Evolutionary conservation across 805 yeast species (phyloP).

Genomic region (Wickerhamomyces strasburgensis): DNA sequence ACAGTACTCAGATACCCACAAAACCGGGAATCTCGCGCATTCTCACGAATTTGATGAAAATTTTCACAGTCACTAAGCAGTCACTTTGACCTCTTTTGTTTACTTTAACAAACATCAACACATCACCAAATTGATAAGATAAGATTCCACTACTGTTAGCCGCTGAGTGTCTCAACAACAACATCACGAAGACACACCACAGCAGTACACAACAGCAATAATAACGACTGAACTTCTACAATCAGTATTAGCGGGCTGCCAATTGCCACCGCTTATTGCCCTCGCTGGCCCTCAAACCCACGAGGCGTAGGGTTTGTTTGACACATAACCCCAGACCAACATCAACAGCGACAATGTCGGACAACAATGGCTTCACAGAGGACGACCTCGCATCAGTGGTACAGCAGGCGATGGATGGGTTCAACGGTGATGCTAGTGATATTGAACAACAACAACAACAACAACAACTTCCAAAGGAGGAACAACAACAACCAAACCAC

Average conservation of each 20-base stretch:
- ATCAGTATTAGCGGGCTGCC: neutral
- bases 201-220: neutral
- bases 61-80: slow-evolving; percentile 31
- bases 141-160: neutral
- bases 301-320: slow-evolving; percentile 1
- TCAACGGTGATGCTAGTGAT: slow-evolving; percentile 9
- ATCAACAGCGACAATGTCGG: slow-evolving; percentile 3
- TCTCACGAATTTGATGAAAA: slow-evolving; percentile 11
- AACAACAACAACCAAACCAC: slow-evolving; percentile 1
- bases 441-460: slow-evolving; percentile 5
- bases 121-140: slow-evolving; percentile 12
- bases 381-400: slow-evolving; percentile 35
- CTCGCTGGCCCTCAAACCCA: neutral
- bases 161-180: neutral
- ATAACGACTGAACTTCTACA: neutral
- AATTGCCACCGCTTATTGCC: neutral
- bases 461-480: too few relatives aligned
- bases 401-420: slow-evolving; percentile 33
- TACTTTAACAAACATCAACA: slow-evolving; percentile 18
- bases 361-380: slow-evolving; percentile 17
- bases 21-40: neutral
- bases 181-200: neutral
- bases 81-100: slow-evolving; percentile 17
- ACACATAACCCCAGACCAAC: neutral
- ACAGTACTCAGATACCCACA: neutral